These are phyloP conservation scores for Teunomyces tritomae DNA, from an alignment of 805 yeast genomes.

Conservation along the genomic window DNA sequence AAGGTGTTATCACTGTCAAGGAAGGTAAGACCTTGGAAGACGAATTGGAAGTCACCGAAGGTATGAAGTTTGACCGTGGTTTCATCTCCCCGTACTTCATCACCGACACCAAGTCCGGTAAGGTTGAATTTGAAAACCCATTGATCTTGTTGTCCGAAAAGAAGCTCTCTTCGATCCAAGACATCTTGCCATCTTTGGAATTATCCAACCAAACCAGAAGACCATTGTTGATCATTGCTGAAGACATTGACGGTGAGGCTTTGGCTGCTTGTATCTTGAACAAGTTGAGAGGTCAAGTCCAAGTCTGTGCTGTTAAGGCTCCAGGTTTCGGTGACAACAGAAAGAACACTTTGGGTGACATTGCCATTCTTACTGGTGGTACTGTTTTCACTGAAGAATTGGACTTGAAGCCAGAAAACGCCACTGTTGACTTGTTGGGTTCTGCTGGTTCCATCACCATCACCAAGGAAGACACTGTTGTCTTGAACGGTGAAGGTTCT, in stretches of 20 bases:
- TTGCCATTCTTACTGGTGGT: conserved; percentile 93
- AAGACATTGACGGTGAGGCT: conserved; percentile 97
- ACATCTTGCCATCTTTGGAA: conserved; percentile 89
- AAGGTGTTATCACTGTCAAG: conserved; percentile 96
- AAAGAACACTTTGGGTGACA: conserved; percentile 92
- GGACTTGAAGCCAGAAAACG: conserved; percentile 93
- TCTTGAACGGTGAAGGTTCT: conserved; percentile 88
- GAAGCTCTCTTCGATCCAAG: conserved; percentile 87
- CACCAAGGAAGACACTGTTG: conserved; percentile 93
- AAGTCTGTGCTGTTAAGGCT: conserved; percentile 95
- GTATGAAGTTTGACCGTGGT: conserved; percentile 98
- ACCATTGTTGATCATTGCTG: conserved; percentile 90
- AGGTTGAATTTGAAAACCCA: conserved; percentile 95
- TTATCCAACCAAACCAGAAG: conserved; percentile 89
- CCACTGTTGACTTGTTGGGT: conserved; percentile 86
- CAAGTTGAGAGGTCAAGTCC: conserved; percentile 97
- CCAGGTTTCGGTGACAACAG: conserved; percentile 99
- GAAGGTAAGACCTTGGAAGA: conserved; percentile 97
- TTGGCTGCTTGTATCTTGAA: conserved; percentile 96
- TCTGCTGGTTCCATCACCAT: conserved; percentile 87
- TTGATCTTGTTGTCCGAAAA: conserved; percentile 84
- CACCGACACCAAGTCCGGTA: conserved; percentile 87
- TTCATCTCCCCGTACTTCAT: conserved; percentile 95
- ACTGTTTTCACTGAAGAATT: conserved; percentile 89
- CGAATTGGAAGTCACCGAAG: conserved; percentile 93